Percentiles rank a stretch among this genome's conserved stretches.
Conservation (phyloP, 2,329 filamentous ascomycete genomes). For the Xylariaceae sp. region DNA sequence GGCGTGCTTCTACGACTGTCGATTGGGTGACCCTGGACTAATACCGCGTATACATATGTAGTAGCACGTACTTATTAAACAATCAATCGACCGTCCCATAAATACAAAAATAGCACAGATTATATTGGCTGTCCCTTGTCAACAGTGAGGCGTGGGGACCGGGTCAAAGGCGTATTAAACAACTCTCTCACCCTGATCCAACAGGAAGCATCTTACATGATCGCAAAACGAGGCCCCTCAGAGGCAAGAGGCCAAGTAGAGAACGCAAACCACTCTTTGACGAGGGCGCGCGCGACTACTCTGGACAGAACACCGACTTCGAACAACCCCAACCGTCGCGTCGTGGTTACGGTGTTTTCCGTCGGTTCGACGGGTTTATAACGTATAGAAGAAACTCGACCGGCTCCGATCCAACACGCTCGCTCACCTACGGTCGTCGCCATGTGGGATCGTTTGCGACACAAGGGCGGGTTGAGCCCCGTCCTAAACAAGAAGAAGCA, state of each 20-base stretch:
- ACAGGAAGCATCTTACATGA: background rate
- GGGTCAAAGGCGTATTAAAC: background rate
- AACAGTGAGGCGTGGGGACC: background rate
- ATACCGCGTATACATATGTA: background rate
- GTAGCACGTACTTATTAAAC: background rate
- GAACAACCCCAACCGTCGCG: background rate
- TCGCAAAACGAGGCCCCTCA: background rate
- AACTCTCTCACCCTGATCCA: background rate
- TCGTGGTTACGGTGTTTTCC: background rate
- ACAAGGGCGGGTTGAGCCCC: slow-evolving; percentile 24
- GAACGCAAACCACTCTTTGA: background rate
- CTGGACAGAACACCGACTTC: background rate
- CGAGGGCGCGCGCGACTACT: background rate
- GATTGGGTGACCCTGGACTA: background rate
- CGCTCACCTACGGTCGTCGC: slow-evolving; percentile 9
- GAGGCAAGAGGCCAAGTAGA: background rate
- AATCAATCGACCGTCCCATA: background rate
- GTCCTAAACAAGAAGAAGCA: slow-evolving; percentile 29
- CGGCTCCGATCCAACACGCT: slow-evolving; percentile 1
- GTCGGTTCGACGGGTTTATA: background rate
- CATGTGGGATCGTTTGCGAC: slow-evolving; percentile 37
- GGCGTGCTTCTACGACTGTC: background rate
- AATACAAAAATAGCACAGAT: background rate
- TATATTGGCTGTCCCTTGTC: background rate
- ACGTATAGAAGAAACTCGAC: background rate